phyloP scores from a whole-genome alignment of 1,284 basidiomycete species.

The Ustilago curta region DNA sequence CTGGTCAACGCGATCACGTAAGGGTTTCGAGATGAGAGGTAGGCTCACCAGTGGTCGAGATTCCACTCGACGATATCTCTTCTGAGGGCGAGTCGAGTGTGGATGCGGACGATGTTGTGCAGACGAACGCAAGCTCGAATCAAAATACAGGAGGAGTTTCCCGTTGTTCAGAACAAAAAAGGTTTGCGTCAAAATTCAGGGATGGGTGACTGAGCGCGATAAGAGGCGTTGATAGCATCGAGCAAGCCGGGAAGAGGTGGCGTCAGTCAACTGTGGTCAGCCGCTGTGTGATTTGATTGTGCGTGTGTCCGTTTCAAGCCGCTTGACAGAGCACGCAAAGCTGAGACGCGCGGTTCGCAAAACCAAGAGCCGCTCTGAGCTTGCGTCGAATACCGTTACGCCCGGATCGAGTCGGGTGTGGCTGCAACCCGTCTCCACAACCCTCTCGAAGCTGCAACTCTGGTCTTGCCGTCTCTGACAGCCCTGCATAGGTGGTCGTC shows the following conservation, averaged over 20 bases:
- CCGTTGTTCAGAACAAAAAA: background rate
- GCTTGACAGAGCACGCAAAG: background rate
- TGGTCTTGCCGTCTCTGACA: background rate
- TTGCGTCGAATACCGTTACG: background rate
- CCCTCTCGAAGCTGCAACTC: conserved; percentile 16
- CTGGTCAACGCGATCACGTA: conserved; percentile 25
- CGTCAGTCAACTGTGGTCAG: background rate
- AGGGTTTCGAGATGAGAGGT: conserved; percentile 9
- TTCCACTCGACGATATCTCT: background rate
- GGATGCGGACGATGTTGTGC: background rate
- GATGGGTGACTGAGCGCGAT: conserved; percentile 3
- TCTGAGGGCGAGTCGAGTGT: background rate
- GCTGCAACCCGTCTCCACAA: conserved; percentile 3
- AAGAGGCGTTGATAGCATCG: conserved; percentile 1
- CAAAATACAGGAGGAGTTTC: background rate
- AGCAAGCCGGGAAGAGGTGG: conserved; percentile 3
- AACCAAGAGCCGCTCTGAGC: background rate
- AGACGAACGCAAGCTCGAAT: too few relatives aligned
- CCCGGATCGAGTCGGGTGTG: conserved; percentile 39
- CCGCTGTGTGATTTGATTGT: background rate
- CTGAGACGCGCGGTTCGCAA: too few relatives aligned
- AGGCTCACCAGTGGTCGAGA: background rate
- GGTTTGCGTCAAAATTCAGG: background rate
- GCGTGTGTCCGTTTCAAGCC: conserved; percentile 6
- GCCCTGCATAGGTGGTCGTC: background rate